These are phyloP conservation scores for Aspergillus bertholletiae DNA, from an alignment of 495 filamentous ascomycete species.

Conservation along the genomic window DNA sequence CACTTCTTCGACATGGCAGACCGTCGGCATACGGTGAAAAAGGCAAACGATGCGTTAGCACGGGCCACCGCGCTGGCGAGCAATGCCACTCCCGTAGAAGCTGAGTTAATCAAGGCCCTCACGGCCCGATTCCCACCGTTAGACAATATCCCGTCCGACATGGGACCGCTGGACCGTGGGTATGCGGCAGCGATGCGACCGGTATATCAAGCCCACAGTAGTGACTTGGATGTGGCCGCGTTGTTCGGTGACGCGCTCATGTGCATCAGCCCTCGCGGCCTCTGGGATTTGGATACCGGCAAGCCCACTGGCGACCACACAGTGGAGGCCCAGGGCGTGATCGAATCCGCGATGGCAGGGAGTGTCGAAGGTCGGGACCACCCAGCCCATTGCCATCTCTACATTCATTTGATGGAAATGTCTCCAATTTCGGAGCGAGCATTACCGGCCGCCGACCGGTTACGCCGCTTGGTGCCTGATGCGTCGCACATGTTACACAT, in stretches of 20 bases:
- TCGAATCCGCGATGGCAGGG: slow-evolving; percentile 45
- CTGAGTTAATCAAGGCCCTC: slow-evolving; percentile 52
- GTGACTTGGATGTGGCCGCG: slow-evolving; percentile 54
- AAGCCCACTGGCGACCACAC: slow-evolving; percentile 49
- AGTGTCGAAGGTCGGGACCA: slow-evolving; percentile 36
- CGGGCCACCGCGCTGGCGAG: slow-evolving; percentile 31
- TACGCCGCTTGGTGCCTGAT: slow-evolving; percentile 58
- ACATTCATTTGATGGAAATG: slow-evolving; percentile 71
- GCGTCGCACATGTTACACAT: slow-evolving; percentile 64
- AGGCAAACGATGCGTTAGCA: slow-evolving; percentile 33
- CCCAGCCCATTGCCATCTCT: slow-evolving; percentile 60
- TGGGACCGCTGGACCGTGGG: slow-evolving; percentile 40
- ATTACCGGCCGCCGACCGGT: slow-evolving; percentile 49
- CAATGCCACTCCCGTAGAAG: slow-evolving; percentile 36
- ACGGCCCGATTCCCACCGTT: slow-evolving; percentile 46
- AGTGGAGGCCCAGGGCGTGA: slow-evolving; percentile 51
- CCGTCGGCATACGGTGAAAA: slow-evolving; percentile 31
- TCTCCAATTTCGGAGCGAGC: slow-evolving; percentile 54
- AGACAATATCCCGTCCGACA: slow-evolving; percentile 23
- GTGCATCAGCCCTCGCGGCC: slow-evolving; percentile 60
- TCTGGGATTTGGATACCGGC: slow-evolving; percentile 57
- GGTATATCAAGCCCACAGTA: slow-evolving; percentile 43
- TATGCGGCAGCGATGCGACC: slow-evolving; percentile 57
- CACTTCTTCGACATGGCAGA: slow-evolving; percentile 52
- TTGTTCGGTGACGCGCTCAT: slow-evolving; percentile 62